A percentile compares a stretch with the other conserved stretches of the same genome.
phyloP scores from a whole-genome alignment of 179 eudicot genomes.

The Beta macrorhiza region DNA sequence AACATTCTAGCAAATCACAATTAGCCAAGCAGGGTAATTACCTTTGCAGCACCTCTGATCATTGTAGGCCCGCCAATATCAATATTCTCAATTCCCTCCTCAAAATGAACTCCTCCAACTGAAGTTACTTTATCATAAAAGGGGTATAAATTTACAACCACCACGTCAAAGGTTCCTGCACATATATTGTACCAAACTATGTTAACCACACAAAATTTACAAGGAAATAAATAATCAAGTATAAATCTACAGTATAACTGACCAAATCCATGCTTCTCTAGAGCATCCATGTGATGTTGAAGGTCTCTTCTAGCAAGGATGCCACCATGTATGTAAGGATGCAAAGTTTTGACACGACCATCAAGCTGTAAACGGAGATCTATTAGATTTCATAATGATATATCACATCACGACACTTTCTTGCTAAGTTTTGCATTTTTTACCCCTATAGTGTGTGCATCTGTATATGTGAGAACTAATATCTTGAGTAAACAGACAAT shows the following conservation, averaged over 20 bases:
- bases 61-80: slow-evolving; percentile 98
- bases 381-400: neutral
- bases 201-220: neutral
- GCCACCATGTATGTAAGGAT: slow-evolving; percentile 88
- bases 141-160: slow-evolving; percentile 91
- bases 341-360: slow-evolving; percentile 98
- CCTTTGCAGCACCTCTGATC: slow-evolving; percentile 99
- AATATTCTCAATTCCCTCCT: slow-evolving; percentile 93
- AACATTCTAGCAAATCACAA: neutral
- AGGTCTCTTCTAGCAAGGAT: slow-evolving; percentile 95
- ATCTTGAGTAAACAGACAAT: neutral
- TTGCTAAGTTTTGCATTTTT: neutral
- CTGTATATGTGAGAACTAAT: neutral
- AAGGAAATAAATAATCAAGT: neutral
- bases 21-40: slow-evolving; percentile 17
- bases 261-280: slow-evolving; percentile 80
- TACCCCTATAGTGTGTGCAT: neutral
- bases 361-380: slow-evolving; percentile 66
- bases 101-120: slow-evolving; percentile 61
- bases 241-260: slow-evolving; percentile 21
- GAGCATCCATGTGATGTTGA: slow-evolving; percentile 90
- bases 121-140: slow-evolving; percentile 90
- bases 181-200: neutral
- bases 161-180: slow-evolving; percentile 84
- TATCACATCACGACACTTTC: neutral